These are phyloP conservation scores for Cutaneotrichosporon mucoides DNA, from an alignment of 1,284 basidiomycete species.

Conservation along the genomic window DNA sequence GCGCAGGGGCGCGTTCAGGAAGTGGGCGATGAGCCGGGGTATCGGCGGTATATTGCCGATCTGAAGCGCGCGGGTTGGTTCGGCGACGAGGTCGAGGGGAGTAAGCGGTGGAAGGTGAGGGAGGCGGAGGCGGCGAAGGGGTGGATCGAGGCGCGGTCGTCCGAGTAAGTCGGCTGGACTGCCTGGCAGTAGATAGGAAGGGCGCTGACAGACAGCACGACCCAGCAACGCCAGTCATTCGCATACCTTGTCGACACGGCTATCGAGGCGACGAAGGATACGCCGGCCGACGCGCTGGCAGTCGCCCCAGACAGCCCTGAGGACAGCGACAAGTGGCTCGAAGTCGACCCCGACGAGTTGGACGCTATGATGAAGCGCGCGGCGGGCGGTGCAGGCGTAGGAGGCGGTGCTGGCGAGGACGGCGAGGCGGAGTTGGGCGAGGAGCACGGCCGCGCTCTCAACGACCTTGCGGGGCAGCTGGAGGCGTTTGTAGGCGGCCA, in stretches of 20 bases:
- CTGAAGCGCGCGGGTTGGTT: constrained; percentile 69
- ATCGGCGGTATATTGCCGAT: constrained; percentile 59
- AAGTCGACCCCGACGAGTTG: constrained; percentile 45
- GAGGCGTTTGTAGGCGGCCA: constrained; percentile 80
- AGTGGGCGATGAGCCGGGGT: constrained; percentile 24
- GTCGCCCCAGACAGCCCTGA: constrained; percentile 23
- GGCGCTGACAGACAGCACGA: constrained; percentile 16
- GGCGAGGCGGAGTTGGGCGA: constrained; percentile 41
- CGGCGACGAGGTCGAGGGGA: constrained; percentile 67
- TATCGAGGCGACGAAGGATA: constrained; percentile 43
- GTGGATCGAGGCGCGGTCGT: constrained; percentile 61
- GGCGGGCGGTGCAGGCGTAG: constrained; percentile 5
- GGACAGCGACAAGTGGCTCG: constrained; percentile 45
- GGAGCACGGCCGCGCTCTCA: constrained; percentile 65
- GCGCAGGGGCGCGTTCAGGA: not conserved
- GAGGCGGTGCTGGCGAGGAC: constrained; percentile 1
- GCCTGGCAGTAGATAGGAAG: too few relatives aligned
- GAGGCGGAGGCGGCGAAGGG: constrained; percentile 66
- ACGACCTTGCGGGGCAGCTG: constrained; percentile 74
- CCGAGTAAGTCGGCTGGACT: constrained; percentile 57
- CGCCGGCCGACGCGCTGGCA: constrained; percentile 6
- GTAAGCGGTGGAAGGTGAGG: constrained; percentile 66
- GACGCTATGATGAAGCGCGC: constrained; percentile 42
- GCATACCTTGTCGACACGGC: constrained; percentile 65
- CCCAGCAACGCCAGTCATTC: constrained; percentile 63